Evolutionary conservation across 768 basidiomycete genomes (phyloP).

Genomic region (Boletus reticuloceps): DNA sequence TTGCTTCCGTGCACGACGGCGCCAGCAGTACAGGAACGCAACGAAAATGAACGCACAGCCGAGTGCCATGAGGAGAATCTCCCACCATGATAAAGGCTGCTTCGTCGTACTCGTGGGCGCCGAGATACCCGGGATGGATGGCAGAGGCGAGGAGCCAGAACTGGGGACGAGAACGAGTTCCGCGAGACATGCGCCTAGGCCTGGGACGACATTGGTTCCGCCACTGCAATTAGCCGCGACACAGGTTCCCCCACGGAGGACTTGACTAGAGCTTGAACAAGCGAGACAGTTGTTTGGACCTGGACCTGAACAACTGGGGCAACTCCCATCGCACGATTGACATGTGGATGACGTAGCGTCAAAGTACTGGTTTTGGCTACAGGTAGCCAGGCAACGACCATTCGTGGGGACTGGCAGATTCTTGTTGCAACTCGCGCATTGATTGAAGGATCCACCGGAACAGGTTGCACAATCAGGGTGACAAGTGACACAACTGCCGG

Average conservation of each 20-base stretch:
- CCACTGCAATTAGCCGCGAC: slow-evolving; percentile 58
- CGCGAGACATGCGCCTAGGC: slow-evolving; percentile 78
- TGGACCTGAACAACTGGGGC: slow-evolving; percentile 73
- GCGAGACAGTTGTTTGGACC: slow-evolving; percentile 70
- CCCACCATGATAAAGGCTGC: slow-evolving; percentile 68
- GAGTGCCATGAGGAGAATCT: slow-evolving; percentile 80
- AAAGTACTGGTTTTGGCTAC: slow-evolving; percentile 69
- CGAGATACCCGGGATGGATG: slow-evolving; percentile 55
- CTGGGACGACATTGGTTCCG: slow-evolving; percentile 55
- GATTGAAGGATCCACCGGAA: slow-evolving; percentile 71
- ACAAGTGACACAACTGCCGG: slow-evolving; percentile 68
- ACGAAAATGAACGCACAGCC: slow-evolving; percentile 80
- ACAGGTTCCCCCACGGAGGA: slow-evolving; percentile 67
- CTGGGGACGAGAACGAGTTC: slow-evolving; percentile 58
- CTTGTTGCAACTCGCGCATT: slow-evolving; percentile 71
- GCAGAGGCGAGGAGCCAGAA: slow-evolving; percentile 39
- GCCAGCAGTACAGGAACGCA: slow-evolving; percentile 63
- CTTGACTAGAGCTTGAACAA: slow-evolving; percentile 59
- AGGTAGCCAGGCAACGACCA: slow-evolving; percentile 78
- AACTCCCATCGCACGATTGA: slow-evolving; percentile 70
- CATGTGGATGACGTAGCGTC: slow-evolving; percentile 64
- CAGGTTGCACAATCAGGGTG: slow-evolving; percentile 88
- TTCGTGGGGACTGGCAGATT: slow-evolving; percentile 68
- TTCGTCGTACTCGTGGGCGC: slow-evolving; percentile 42
- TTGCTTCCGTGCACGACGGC: slow-evolving; percentile 64